A percentile compares a stretch with the other conserved stretches of the same genome.
These are phyloP conservation scores for Phytophthora nicotianae DNA, from an alignment of 352 stramenopile species.

Conservation along the genomic window DNA sequence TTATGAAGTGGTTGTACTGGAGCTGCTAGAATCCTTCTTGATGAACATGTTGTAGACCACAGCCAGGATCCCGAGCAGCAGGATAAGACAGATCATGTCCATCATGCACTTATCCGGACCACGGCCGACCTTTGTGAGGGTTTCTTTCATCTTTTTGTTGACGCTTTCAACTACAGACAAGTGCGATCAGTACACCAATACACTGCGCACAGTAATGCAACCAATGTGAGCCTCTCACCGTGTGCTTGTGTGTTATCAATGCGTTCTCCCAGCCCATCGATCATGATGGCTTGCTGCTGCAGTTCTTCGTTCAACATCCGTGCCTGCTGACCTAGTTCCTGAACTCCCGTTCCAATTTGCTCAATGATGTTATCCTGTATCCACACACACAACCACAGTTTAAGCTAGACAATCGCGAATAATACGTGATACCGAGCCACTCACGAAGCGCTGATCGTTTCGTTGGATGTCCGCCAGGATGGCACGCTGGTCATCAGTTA, in stretches of 20 bases:
- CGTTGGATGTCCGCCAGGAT: slow-evolving; percentile 79
- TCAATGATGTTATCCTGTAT: slow-evolving; percentile 85
- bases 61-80: slow-evolving; percentile 82
- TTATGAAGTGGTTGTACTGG: slow-evolving; percentile 36
- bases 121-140: slow-evolving; percentile 69
- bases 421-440: slow-evolving; percentile 12
- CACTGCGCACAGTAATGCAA: background rate
- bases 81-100: slow-evolving; percentile 90
- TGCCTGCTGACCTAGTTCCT: slow-evolving; percentile 77
- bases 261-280: slow-evolving; percentile 76
- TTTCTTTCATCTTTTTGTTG: slow-evolving; percentile 89
- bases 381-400: background rate
- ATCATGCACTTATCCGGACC: slow-evolving; percentile 89
- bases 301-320: slow-evolving; percentile 85
- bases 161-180: slow-evolving; percentile 73
- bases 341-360: slow-evolving; percentile 80
- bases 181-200: slow-evolving; percentile 5
- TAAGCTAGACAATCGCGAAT: background rate
- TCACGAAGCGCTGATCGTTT: slow-evolving; percentile 87
- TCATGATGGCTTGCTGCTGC: slow-evolving; percentile 89
- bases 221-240: slow-evolving; percentile 36
- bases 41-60: slow-evolving; percentile 92
- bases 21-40: slow-evolving; percentile 55
- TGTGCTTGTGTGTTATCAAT: slow-evolving; percentile 84
- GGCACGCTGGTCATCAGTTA: slow-evolving; percentile 69